Evolutionary conservation across 192 early-diverging fungal species (phyloP), one percentile per base, ranked within the genome.

Genomic region (Geranomyces variabilis): DNA sequence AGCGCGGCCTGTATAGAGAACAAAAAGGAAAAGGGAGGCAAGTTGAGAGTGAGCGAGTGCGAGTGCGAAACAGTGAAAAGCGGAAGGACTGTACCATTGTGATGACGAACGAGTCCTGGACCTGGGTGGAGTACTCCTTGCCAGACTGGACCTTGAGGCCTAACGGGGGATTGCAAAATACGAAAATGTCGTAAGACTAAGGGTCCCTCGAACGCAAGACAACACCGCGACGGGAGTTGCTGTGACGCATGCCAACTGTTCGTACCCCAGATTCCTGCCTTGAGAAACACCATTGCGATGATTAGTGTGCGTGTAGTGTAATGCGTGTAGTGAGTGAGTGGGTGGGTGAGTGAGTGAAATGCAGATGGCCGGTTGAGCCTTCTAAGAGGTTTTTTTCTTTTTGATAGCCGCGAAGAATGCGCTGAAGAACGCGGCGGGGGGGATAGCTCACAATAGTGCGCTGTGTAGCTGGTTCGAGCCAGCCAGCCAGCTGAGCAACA

Each of bases 51-150:
- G 19, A 60, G 58, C 2, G 24, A 28, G 24, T 8, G 6, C 58
- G n/a, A n/a, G n/a, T n/a, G n/a, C n/a, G n/a, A n/a, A n/a, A n/a
- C n/a, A n/a, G 62, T n/a, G n/a, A n/a, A 31, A 44, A 7, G 14
- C 19, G 12, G 29, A 15, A 15, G 1, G 33, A 9, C 17, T 29
- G 17, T 60, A 44, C 56, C 58, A 51, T 70, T 33, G 90, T 87
- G 56, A 96, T 64, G 59, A 88, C 84, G 86, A 96, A 94, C n/a
- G 90, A 79, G 56, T 81, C 77, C 58, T 93, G 90, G 29, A 94
- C 92, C 24, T 83, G 78, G 70, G 94, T 92, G 60, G 87, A 84
- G 75, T 91, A 93, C 29, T 90, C 86, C 80, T 91, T 92, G 55
- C 84, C 83, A 55, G 90, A 88, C 24, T 83, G 79, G 58, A 93